phyloP scores from a whole-genome alignment of 441 rosid species.

The Erodium trifolium region DNA sequence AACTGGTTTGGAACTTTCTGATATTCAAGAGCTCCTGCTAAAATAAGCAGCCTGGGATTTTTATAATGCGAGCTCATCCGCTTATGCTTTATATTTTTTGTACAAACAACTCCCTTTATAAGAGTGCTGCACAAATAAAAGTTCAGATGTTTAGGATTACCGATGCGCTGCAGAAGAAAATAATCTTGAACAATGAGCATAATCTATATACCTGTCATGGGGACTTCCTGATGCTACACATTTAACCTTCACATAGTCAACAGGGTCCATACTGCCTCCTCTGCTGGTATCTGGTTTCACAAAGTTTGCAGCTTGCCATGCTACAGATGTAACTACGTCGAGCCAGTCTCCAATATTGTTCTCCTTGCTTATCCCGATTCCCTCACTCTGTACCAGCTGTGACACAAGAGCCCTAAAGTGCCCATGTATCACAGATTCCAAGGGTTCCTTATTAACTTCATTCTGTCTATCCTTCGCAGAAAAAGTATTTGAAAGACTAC shows the following conservation, averaged over 20 bases:
- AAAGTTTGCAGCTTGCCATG: constrained; percentile 97
- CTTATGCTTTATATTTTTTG: constrained; percentile 93
- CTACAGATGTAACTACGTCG: constrained; percentile 80
- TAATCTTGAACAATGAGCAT: not conserved
- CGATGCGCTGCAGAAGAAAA: constrained; percentile 6
- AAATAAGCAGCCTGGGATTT: constrained; percentile 77
- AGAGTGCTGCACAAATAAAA: constrained; percentile 48
- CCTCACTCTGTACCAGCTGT: constrained; percentile 83
- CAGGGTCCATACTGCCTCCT: constrained; percentile 99
- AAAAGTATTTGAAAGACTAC: constrained; percentile 68
- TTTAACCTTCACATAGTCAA: constrained; percentile 93
- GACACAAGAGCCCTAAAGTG: constrained; percentile 95
- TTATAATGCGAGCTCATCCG: constrained; percentile 84
- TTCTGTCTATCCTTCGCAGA: constrained; percentile 50
- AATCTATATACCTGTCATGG: constrained; percentile 60
- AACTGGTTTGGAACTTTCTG: constrained; percentile 85
- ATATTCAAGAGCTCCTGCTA: constrained; percentile 95
- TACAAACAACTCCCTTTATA: constrained; percentile 92
- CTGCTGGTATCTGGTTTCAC: constrained; percentile 91
- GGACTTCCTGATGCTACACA: constrained; percentile 87
- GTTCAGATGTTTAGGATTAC: constrained; percentile 15
- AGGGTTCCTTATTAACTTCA: constrained; percentile 71
- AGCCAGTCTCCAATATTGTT: constrained; percentile 69
- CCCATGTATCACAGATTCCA: constrained; percentile 90
- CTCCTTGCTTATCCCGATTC: constrained; percentile 55